Evolutionary conservation across 352 stramenopile species (phyloP).

Genomic region (Phytophthora uliginosa): DNA sequence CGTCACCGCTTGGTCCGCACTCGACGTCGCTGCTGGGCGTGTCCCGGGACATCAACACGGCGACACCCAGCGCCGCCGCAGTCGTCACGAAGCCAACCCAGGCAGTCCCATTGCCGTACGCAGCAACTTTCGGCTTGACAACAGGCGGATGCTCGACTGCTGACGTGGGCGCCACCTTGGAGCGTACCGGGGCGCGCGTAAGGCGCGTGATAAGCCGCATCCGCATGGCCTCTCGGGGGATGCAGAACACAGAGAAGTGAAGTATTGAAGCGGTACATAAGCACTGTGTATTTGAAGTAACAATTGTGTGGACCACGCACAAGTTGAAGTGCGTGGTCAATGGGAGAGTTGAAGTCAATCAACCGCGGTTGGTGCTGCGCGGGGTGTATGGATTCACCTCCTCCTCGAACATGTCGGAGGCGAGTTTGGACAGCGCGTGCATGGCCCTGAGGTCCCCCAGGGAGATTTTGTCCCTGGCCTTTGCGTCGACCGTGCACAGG

Average conservation of each 20-base stretch:
- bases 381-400: slow-evolving; percentile 51
- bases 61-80: slow-evolving; percentile 23
- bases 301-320: no score
- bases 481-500: slow-evolving; percentile 51
- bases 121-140: slow-evolving; percentile 7
- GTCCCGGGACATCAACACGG: slow-evolving; percentile 16
- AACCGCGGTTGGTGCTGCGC: slow-evolving; percentile 13
- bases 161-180: slow-evolving; percentile 15
- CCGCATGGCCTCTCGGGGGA: slow-evolving; percentile 10
- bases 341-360: slow-evolving; percentile 25
- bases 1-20: slow-evolving; percentile 26
- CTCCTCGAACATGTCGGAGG: slow-evolving; percentile 57
- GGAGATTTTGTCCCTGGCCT: slow-evolving; percentile 42
- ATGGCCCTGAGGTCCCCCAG: slow-evolving; percentile 56
- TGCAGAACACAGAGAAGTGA: neutral
- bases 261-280: neutral
- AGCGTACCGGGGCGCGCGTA: slow-evolving; percentile 18
- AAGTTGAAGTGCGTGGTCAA: neutral
- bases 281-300: no score
- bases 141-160: neutral
- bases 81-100: slow-evolving; percentile 36
- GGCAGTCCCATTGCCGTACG: slow-evolving; percentile 32
- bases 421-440: slow-evolving; percentile 64
- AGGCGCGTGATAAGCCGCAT: slow-evolving; percentile 30
- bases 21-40: slow-evolving; percentile 26